Percentiles rank a stretch among this genome's conserved stretches.
Conservation (phyloP, 495 filamentous ascomycete species). For the Trichoderma reesei region DNA sequence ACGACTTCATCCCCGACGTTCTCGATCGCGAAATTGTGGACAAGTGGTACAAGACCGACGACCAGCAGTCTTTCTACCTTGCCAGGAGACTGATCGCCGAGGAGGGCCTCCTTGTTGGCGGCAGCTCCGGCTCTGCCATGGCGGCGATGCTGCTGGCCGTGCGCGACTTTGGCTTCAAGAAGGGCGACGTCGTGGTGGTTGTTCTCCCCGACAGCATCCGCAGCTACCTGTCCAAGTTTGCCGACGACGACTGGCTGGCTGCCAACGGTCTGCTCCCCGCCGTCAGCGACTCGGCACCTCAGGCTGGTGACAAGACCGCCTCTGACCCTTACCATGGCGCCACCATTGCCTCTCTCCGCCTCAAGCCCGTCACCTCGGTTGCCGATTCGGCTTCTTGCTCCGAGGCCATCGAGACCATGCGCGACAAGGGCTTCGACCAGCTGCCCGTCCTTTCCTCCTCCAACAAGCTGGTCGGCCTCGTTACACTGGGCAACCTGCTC, state of each 20-base stretch:
- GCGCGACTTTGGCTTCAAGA: slow-evolving; percentile 61
- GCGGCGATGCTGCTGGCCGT: slow-evolving; percentile 72
- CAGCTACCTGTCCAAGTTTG: slow-evolving; percentile 97
- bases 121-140: slow-evolving; percentile 88
- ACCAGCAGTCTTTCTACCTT: slow-evolving; percentile 82
- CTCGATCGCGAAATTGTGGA: slow-evolving; percentile 74
- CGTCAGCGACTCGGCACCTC: slow-evolving; percentile 23
- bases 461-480: slow-evolving; percentile 71
- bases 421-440: slow-evolving; percentile 93
- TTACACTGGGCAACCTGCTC: slow-evolving; percentile 91
- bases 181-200: slow-evolving; percentile 79
- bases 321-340: slow-evolving; percentile 56
- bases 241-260: slow-evolving; percentile 95
- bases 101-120: slow-evolving; percentile 89
- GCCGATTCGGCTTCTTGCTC: slow-evolving; percentile 55
- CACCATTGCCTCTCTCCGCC: slow-evolving; percentile 67
- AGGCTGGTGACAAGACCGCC: slow-evolving; percentile 22
- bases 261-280: slow-evolving; percentile 79
- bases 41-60: slow-evolving; percentile 96
- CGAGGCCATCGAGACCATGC: slow-evolving; percentile 91
- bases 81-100: slow-evolving; percentile 85
- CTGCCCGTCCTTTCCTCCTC: slow-evolving; percentile 73
- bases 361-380: slow-evolving; percentile 88
- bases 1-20: slow-evolving; percentile 95
- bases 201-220: slow-evolving; percentile 91